Percentiles rank a stretch among this genome's conserved stretches.
Evolutionary conservation across 768 basidiomycete genomes (phyloP).

Genomic region (Auricularia cornea): DNA sequence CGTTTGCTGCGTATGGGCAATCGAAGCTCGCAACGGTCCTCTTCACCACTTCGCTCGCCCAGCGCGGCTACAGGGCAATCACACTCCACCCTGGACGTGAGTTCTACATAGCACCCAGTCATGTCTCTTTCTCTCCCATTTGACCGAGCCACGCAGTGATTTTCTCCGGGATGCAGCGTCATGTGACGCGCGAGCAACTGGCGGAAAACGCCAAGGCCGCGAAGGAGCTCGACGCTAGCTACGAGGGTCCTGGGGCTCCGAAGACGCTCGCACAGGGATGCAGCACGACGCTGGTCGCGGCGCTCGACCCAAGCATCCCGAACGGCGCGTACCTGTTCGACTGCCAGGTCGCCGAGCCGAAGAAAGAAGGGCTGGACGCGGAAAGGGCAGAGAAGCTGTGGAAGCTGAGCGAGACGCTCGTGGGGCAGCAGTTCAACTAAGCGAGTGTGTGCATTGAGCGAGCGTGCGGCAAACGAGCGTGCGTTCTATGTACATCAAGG

Average conservation of each 20-base stretch:
- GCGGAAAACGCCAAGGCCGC: too few relatives aligned
- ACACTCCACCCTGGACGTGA: neutral
- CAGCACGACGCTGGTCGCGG: neutral
- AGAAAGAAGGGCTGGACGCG: neutral
- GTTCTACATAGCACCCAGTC: too few relatives aligned
- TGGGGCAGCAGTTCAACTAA: neutral
- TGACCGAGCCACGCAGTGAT: neutral
- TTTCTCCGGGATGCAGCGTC: neutral
- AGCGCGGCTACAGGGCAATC: neutral
- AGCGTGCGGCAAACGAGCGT: too few relatives aligned
- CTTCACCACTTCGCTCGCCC: neutral
- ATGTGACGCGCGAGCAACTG: too few relatives aligned
- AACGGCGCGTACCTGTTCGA: neutral
- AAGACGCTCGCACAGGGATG: neutral
- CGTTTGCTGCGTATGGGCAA: neutral
- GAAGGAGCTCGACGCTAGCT: neutral
- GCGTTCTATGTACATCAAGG: too few relatives aligned
- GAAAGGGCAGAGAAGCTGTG: neutral
- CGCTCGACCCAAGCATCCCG: neutral
- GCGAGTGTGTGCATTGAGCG: too few relatives aligned
- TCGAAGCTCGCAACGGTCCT: neutral
- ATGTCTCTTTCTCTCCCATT: too few relatives aligned
- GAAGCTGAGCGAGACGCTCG: neutral
- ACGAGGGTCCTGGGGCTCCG: neutral
- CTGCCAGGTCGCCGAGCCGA: neutral